Base-by-base conservation (phyloP, 805 yeast species). In the Yamadazyma sp. region DNA sequence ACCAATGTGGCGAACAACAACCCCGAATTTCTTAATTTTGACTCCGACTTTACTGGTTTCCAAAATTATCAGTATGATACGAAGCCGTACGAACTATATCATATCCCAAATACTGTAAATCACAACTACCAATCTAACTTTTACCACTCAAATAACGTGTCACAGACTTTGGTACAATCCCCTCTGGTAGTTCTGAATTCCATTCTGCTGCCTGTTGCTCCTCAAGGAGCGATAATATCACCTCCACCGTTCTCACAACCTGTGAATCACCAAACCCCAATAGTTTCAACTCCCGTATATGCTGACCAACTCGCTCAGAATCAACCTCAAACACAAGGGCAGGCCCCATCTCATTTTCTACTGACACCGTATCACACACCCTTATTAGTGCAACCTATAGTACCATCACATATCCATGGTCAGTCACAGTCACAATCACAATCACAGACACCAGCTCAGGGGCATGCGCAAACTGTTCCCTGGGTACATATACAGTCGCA, bases 21-120 rank as follows among this genome's bases (percentile, higher is more conserved):
- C 3, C 16, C 23, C 6, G 36, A 25, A 6, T 32, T 22, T 22
- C 9, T 25, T 3, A 25, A 24, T n/a, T 32, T 20, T 17, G 36
- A 32, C 8, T 24, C 36, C n/a, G 36, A 32, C 6, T 25, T 24
- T n/a, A 25, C 8, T 12, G 36, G 29, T 5, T 32, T n/a, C 20
- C 36, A 32, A 12, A 25, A 10, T 25, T 32, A 24, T 24, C 36
- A 23, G 10, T 25, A 32, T 32, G 36, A 32, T 18, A n/a, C 23
- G 5, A 32, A 20, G 13, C 12, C 25, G 8, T 30, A 30, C n/a
- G 33, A 30, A 20, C n/a, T 30, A 12, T 30, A 30, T 30, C 33
- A 30, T 19, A 28, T 9, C 23, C 33, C 31, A n/a, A n/a, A 12
- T 5, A 19, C 10, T n/a, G 15, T 28, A 14, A 16, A 15, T 15